Percentiles rank a stretch among this genome's conserved stretches.
Conservation (phyloP, 257 asterid species). For the Salvia hispanica region DNA sequence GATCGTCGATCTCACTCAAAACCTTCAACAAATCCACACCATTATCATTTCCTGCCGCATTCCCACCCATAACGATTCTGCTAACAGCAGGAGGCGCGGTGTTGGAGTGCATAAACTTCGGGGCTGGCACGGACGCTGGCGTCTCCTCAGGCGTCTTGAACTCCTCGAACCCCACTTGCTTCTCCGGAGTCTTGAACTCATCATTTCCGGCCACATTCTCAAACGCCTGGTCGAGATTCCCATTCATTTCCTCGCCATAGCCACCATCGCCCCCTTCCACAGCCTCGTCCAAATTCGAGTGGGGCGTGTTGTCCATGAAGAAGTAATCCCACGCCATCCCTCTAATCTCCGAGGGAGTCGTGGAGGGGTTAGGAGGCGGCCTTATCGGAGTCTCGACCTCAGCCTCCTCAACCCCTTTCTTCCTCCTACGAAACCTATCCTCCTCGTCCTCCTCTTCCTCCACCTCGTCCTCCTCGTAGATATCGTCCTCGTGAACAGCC, state of each 20-base stretch:
- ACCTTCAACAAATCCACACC: constrained; percentile 73
- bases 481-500: constrained; percentile 47
- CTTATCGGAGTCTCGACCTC: constrained; percentile 42
- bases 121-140: constrained; percentile 35
- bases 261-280: constrained; percentile 56
- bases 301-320: constrained; percentile 56
- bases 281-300: constrained; percentile 48
- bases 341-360: constrained; percentile 61
- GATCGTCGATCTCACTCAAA: constrained; percentile 78
- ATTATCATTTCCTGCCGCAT: constrained; percentile 41
- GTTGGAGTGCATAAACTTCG: constrained; percentile 75
- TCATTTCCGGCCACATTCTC: constrained; percentile 40
- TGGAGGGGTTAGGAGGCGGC: constrained; percentile 54
- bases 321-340: constrained; percentile 94
- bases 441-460: constrained; percentile 58
- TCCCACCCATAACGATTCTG: constrained; percentile 37
- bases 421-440: constrained; percentile 44
- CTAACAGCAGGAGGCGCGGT: constrained; percentile 72
- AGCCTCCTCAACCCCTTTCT: constrained; percentile 46
- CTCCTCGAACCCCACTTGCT: constrained; percentile 55
- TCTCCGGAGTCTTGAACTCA: constrained; percentile 75
- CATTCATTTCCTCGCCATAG: constrained; percentile 46
- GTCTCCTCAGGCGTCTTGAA: constrained; percentile 67
- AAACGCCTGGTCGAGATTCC: constrained; percentile 33
- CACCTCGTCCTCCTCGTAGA: constrained; percentile 43